phyloP scores from a whole-genome alignment of 768 basidiomycete genomes.

The Panellus pusillus region DNA sequence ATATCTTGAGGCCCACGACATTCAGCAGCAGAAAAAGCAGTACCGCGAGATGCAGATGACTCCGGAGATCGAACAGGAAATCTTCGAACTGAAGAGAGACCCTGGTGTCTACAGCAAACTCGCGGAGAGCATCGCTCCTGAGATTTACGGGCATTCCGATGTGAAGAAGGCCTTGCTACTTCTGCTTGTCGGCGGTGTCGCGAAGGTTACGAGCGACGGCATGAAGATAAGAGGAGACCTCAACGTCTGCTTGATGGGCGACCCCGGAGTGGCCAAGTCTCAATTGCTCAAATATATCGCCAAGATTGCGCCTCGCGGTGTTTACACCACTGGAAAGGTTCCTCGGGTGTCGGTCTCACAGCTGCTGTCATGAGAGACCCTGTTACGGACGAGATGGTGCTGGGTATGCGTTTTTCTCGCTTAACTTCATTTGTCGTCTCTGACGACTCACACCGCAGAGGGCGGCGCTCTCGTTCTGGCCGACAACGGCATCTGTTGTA shows the following conservation, averaged over 20 bases:
- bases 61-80: constrained; percentile 70
- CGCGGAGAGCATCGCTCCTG: constrained; percentile 93
- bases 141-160: constrained; percentile 97
- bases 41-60: constrained; percentile 95
- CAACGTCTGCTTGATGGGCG: constrained; percentile 98
- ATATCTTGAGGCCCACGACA: constrained; percentile 88
- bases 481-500: constrained; percentile 99
- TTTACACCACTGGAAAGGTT: constrained; percentile 98
- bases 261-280: constrained; percentile 98
- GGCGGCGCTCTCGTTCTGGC: constrained; percentile 98
- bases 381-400: constrained; percentile 98
- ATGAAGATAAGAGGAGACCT: constrained; percentile 99
- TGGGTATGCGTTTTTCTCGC: constrained; percentile 58
- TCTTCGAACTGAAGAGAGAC: constrained; percentile 69
- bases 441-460: constrained; percentile 52
- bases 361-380: constrained; percentile 99
- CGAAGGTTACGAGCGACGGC: constrained; percentile 92
- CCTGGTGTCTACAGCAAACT: constrained; percentile 84
- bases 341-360: constrained; percentile 97
- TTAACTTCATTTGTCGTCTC: constrained; percentile 3
- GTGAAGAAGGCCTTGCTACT: constrained; percentile 95
- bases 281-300: constrained; percentile 97
- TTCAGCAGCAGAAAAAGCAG: constrained; percentile 96
- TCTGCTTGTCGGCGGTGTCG: constrained; percentile 93
- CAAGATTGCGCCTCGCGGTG: constrained; percentile 95